These are phyloP conservation scores for Neurospora cerealis DNA, from an alignment of 495 filamentous ascomycete genomes.

Conservation along the genomic window DNA sequence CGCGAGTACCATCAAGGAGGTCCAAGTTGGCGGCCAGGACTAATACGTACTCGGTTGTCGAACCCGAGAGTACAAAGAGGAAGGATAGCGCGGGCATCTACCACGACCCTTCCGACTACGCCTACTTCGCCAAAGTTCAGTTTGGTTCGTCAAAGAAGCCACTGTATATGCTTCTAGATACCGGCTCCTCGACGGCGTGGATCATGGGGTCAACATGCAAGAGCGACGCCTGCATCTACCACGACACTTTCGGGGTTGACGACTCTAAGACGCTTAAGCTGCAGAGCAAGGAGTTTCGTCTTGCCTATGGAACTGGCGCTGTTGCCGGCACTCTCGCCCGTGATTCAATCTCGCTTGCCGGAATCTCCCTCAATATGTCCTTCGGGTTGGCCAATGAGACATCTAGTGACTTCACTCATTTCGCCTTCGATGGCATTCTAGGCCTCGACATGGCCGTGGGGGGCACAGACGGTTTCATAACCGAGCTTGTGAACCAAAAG, in stretches of 20 bases:
- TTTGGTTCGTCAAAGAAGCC: slow-evolving; percentile 55
- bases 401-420: slow-evolving; percentile 57
- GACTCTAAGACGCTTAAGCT: slow-evolving; percentile 48
- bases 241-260: slow-evolving; percentile 53
- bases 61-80: slow-evolving; percentile 38
- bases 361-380: slow-evolving; percentile 45
- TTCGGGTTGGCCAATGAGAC: slow-evolving; percentile 63
- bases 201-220: slow-evolving; percentile 59
- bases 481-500: slow-evolving; percentile 45
- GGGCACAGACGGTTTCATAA: slow-evolving; percentile 51
- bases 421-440: slow-evolving; percentile 81
- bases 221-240: slow-evolving; percentile 47
- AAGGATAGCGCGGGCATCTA: slow-evolving; percentile 54
- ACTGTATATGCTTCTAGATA: slow-evolving; percentile 69
- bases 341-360: slow-evolving; percentile 57
- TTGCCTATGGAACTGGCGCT: slow-evolving; percentile 63
- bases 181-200: slow-evolving; percentile 70
- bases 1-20: background rate
- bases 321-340: slow-evolving; percentile 52
- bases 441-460: slow-evolving; percentile 53
- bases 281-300: slow-evolving; percentile 39
- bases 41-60: slow-evolving; percentile 48
- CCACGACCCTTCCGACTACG: slow-evolving; percentile 67
- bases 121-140: slow-evolving; percentile 62
- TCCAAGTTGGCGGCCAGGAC: slow-evolving; percentile 20